Evolutionary conservation across 179 eudicot species (phyloP).

Genomic region (Beta macrorhiza): DNA sequence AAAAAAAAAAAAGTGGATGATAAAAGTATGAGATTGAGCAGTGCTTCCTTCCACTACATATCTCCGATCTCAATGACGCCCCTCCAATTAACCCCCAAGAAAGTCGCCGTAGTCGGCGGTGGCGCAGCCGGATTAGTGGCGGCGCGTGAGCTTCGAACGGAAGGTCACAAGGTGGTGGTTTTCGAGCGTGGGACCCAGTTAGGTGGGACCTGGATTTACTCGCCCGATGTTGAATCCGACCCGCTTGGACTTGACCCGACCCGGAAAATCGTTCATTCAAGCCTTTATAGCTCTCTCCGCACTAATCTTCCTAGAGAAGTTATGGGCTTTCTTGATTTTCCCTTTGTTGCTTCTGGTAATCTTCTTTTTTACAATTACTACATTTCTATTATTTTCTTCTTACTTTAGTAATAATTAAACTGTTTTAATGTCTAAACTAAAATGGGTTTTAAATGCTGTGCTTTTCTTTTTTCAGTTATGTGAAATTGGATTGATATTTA

Average conservation of each 20-base stretch:
- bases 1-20: background rate
- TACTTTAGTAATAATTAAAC: no score
- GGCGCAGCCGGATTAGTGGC: conserved; percentile 85
- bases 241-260: conserved; percentile 66
- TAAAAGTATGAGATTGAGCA: conserved; percentile 2
- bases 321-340: conserved; percentile 78
- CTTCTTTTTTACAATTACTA: no score
- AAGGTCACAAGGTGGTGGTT: conserved; percentile 80
- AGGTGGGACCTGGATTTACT: conserved; percentile 87
- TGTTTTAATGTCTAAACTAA: no score
- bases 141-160: conserved; percentile 70
- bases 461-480: no score
- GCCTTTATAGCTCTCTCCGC: conserved; percentile 76
- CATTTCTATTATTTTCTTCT: no score
- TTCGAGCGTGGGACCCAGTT: conserved; percentile 52
- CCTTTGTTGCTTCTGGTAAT: conserved; percentile 51
- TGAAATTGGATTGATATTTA: no score
- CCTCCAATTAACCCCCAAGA: conserved; percentile 32
- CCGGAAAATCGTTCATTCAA: conserved; percentile 56
- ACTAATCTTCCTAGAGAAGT: conserved; percentile 78
- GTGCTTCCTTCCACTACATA: background rate
- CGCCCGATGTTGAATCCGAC: conserved; percentile 64
- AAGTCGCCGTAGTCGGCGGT: conserved; percentile 88
- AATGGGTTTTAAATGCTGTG: no score
- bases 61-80: conserved; percentile 29